Conservation (phyloP, 345 rosid species). For the Laguncularia racemosa region DNA sequence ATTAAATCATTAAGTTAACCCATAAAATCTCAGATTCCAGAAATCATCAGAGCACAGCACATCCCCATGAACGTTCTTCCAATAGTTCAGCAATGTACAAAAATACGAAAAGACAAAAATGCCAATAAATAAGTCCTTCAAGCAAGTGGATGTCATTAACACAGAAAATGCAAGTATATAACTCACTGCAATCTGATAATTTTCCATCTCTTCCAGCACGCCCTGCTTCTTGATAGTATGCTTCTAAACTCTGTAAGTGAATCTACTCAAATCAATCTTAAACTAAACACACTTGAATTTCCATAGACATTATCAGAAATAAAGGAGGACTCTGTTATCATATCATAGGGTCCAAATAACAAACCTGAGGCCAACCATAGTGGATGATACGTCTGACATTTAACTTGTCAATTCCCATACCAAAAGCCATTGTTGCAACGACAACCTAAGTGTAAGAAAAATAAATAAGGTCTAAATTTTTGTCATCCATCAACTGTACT, state of each 20-base stretch:
- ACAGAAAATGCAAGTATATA: conserved; percentile 3
- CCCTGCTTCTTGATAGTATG: conserved; percentile 97
- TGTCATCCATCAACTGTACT: not conserved
- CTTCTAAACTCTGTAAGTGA: conserved; percentile 70
- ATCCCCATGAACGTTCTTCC: too few species aligned
- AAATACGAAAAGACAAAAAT: too few species aligned
- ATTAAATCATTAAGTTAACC: too few species aligned
- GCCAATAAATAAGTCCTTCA: too few species aligned
- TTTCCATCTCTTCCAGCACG: conserved; percentile 97
- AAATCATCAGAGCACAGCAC: too few species aligned
- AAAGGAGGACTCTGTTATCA: too few species aligned
- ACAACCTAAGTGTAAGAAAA: conserved; percentile 43
- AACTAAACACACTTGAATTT: not conserved
- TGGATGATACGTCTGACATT: conserved; percentile 77
- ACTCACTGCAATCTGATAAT: conserved; percentile 75
- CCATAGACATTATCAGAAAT: not conserved
- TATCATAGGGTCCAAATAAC: conserved; percentile 1
- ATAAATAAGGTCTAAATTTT: conserved; percentile 1
- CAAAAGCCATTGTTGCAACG: conserved; percentile 89
- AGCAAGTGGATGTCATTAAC: too few species aligned
- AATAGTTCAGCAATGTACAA: too few species aligned
- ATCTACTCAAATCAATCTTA: conserved; percentile 4
- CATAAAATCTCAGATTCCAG: too few species aligned
- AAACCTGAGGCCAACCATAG: conserved; percentile 97
- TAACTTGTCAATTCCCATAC: conserved; percentile 90